Conservation (phyloP, 306 rosid genomes). For the Cucumis sativus region Cucumber_9930_V3 NC_026655.2:2152501-2153000, state of each 20-base stretch:
- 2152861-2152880: neutral
- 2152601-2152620: neutral
- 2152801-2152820: too few relatives aligned
- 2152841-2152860: neutral
- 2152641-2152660: too few relatives aligned
- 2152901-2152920: neutral
- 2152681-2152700: too few relatives aligned
- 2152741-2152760: too few relatives aligned
- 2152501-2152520: conserved; percentile 63
- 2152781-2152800: neutral
- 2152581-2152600: conserved; percentile 35
- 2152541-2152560: conserved; percentile 82
- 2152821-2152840: neutral
- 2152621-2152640: neutral
- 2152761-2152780: neutral
- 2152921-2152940: neutral
- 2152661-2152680: too few relatives aligned
- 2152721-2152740: too few relatives aligned
- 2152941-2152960: neutral
- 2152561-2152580: conserved; percentile 45
- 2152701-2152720: too few relatives aligned
- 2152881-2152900: neutral
- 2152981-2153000: neutral
- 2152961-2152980: neutral
- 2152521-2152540: conserved; percentile 89